Evolutionary conservation across 2,329 filamentous ascomycete genomes (phyloP), one percentile per base, ranked within the genome.

Genomic region (Penicillium hordei): DNA sequence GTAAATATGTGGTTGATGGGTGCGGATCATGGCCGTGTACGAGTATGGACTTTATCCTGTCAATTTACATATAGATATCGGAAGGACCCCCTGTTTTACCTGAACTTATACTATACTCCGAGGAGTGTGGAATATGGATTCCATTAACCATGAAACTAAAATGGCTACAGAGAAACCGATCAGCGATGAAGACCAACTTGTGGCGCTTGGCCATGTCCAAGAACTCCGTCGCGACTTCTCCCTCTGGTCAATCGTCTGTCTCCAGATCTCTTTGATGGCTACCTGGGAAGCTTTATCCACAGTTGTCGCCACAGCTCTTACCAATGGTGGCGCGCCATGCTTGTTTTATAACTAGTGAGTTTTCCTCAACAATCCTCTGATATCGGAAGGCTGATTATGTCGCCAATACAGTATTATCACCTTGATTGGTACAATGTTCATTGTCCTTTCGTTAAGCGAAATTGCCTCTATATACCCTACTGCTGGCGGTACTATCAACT

Each of bases 241-340:
- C 0, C 61, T 82, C 1, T 77, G 76, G 64, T 78, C 79, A 0
- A 68, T 82, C 1, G 52, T 65, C 9, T 74, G 73, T 15, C 66
- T 82, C 6, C 77, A 78, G 45, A 66, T 81, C 8, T 81, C 78
- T 45, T 68, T 82, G 44, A 82, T 82, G 79, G 80, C 75, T 38
- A 82, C 80, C 10, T 82, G 79, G 80, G 80, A 82, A 55, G 79
- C 80, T 1, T 65, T 81, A 3, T 76, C 77, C 0, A 76, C 76
- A 1, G 79, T 82, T 5, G 72, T 82, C 12, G 74, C 52, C 13
- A 60, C 63, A 72, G 79, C 79, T 1, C 60, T 82, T 31, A 71
- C 72, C 2, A 78, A 74, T 43, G 79, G 80, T 0, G 79, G 80
- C 33, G 76, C 79, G 9, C 57, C 63, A 15, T 65, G 63, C 46